phyloP scores from a whole-genome alignment of 2,329 filamentous ascomycete species.

The Chrysosporium queenslandicum region DNA sequence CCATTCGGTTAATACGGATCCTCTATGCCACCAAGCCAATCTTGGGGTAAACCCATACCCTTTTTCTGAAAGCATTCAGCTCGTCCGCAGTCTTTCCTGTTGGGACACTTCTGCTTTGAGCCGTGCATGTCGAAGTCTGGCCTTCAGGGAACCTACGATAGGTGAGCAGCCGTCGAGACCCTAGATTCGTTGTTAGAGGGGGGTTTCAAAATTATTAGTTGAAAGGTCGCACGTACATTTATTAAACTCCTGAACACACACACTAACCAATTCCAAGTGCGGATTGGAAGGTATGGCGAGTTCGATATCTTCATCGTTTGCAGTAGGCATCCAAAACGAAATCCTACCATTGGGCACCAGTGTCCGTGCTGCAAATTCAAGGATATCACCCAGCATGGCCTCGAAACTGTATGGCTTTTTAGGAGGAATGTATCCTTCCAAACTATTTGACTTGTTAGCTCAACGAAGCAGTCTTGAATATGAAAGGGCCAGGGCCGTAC shows the following conservation, averaged over 20 bases:
- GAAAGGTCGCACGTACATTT: constrained; percentile 53
- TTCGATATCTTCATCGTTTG: constrained; percentile 67
- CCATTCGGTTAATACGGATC: background rate
- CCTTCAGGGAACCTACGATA: constrained; percentile 62
- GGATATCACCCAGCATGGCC: constrained; percentile 80
- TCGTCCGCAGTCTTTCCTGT: constrained; percentile 51
- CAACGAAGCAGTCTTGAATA: background rate
- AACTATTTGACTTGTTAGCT: constrained; percentile 29
- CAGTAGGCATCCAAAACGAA: constrained; percentile 95
- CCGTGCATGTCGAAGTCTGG: constrained; percentile 26
- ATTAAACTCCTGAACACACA: constrained; percentile 80
- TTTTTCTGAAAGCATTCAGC: constrained; percentile 57
- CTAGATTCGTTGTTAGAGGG: constrained; percentile 34
- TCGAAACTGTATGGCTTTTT: constrained; percentile 89
- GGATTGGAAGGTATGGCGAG: constrained; percentile 69
- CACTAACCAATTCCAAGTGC: constrained; percentile 58
- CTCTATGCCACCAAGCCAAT: background rate
- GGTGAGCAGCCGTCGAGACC: constrained; percentile 81
- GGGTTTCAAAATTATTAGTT: background rate
- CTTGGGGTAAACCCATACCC: constrained; percentile 21
- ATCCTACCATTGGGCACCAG: constrained; percentile 71
- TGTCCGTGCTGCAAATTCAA: constrained; percentile 66
- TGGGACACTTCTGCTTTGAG: constrained; percentile 28
- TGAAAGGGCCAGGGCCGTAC: constrained; percentile 35
- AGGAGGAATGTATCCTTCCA: constrained; percentile 66